Conservation (phyloP, 805 yeast genomes). For the Candida rishiriensis region DNA sequence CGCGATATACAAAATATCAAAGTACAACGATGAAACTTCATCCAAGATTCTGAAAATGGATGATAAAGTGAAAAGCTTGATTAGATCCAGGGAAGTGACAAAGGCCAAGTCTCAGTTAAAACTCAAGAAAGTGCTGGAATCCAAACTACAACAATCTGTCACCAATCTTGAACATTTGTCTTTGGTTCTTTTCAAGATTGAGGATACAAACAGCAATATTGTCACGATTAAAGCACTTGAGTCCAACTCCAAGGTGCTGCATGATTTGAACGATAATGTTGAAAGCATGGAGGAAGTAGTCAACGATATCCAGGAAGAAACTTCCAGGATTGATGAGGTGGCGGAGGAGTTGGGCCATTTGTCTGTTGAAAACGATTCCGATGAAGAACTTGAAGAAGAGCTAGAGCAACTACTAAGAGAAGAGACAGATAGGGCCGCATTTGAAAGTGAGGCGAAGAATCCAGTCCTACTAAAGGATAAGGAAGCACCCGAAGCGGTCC, state of each 20-base stretch:
- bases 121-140: conserved; percentile 17
- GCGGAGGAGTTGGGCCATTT: conserved; percentile 10
- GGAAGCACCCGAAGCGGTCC: too few relatives aligned
- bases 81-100: conserved; percentile 13
- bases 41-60: conserved; percentile 10
- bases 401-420: conserved; percentile 8
- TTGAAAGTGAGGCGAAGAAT: background rate
- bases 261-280: conserved; percentile 20
- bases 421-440: conserved; percentile 1
- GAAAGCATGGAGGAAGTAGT: conserved; percentile 19
- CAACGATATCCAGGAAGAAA: conserved; percentile 15
- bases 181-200: conserved; percentile 19
- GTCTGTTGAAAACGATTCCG: conserved; percentile 2
- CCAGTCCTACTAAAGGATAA: background rate
- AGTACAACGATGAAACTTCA: conserved; percentile 13
- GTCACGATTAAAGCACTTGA: conserved; percentile 20
- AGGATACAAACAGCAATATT: conserved; percentile 24
- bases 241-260: conserved; percentile 21
- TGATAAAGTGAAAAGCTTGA: conserved; percentile 7
- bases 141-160: conserved; percentile 17
- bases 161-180: conserved; percentile 21
- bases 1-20: conserved; percentile 19
- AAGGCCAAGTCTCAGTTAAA: conserved; percentile 23
- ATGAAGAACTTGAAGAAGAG: conserved; percentile 23
- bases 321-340: conserved; percentile 17